Conservation (phyloP, 768 basidiomycete species). For the Lentinus brumalis region DNA sequence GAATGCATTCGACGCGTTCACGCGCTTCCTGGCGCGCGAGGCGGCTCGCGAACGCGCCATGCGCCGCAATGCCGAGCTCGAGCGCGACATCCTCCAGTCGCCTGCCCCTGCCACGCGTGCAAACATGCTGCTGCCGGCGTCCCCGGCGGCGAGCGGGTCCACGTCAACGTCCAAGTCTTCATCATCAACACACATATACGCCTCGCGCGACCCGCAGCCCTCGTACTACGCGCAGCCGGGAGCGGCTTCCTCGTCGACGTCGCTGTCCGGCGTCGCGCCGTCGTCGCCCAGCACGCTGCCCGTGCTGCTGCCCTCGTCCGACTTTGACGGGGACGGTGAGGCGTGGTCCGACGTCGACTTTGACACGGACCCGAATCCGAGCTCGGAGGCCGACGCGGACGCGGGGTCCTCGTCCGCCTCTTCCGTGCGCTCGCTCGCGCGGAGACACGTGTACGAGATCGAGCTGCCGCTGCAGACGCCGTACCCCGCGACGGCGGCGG, state of each 20-base stretch:
- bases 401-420: not conserved
- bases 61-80: not conserved
- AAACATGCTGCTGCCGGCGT: not conserved
- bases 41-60: conserved; percentile 22
- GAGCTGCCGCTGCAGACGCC: conserved; percentile 28
- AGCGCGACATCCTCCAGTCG: not conserved
- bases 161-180: not conserved
- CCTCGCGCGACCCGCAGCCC: not conserved
- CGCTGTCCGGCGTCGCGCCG: conserved; percentile 2
- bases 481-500: conserved; percentile 28
- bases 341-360: not conserved
- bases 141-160: not conserved
- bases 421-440: not conserved
- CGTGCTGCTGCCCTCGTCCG: conserved; percentile 3
- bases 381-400: not conserved
- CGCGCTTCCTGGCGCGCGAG: conserved; percentile 29
- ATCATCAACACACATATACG: not conserved
- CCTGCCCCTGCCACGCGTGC: not conserved
- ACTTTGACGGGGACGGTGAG: conserved; percentile 10
- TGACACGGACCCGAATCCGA: not conserved
- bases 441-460: conserved; percentile 18
- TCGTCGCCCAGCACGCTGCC: conserved; percentile 20
- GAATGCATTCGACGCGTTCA: conserved; percentile 31
- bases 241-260: not conserved
- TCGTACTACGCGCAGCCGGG: not conserved